A percentile compares a stretch with the other conserved stretches of the same genome.
Conservation (phyloP, 371 early-diverging fungal species). For the Nematocida ironsii region DNA sequence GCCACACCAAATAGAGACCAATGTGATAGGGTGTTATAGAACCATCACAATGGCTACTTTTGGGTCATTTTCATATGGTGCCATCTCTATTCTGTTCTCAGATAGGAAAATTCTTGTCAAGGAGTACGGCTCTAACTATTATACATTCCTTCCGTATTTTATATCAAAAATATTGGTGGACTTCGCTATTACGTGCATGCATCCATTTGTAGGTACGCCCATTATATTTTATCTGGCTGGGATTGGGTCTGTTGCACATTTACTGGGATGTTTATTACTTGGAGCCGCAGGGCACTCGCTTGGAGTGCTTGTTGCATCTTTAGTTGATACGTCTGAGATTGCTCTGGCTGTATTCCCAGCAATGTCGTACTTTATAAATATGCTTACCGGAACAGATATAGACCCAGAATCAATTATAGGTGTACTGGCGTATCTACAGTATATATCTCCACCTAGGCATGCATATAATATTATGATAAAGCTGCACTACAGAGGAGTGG, state of each 20-base stretch:
- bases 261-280: constrained; percentile 34
- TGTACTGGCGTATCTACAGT: constrained; percentile 46
- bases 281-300: constrained; percentile 50
- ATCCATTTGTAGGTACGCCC: constrained; percentile 36
- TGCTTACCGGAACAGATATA: constrained; percentile 56
- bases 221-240: constrained; percentile 36
- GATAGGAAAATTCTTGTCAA: constrained; percentile 51
- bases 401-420: constrained; percentile 39
- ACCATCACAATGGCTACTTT: constrained; percentile 49
- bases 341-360: constrained; percentile 58
- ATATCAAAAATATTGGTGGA: constrained; percentile 56
- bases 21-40: constrained; percentile 55
- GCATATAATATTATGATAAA: constrained; percentile 62
- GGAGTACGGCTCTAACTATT: constrained; percentile 60
- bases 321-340: constrained; percentile 46
- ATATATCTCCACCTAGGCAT: constrained; percentile 61
- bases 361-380: constrained; percentile 55
- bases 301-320: constrained; percentile 54
- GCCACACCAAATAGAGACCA: constrained; percentile 39
- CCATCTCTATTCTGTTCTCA: constrained; percentile 47
- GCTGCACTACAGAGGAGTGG: constrained; percentile 39
- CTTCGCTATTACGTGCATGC: constrained; percentile 42
- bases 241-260: constrained; percentile 11
- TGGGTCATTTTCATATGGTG: constrained; percentile 58
- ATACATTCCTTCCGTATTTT: constrained; percentile 56